phyloP scores from a whole-genome alignment of 2,329 filamentous ascomycete species.

The Penicillium sp. region DNA sequence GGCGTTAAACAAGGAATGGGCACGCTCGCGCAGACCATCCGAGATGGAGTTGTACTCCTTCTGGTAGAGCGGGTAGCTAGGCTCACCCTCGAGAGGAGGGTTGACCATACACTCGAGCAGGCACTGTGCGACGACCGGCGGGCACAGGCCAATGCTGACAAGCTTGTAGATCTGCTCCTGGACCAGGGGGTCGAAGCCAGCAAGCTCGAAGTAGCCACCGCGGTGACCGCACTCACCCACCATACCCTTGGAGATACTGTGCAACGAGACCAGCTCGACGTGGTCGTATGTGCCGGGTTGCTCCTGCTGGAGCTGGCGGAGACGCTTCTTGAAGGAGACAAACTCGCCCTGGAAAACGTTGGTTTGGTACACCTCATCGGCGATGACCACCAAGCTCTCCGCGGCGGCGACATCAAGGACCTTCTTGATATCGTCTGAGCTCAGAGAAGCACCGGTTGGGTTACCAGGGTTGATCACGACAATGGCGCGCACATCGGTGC shows the following conservation, averaged over 20 bases:
- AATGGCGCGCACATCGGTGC: constrained; percentile 84
- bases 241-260: constrained; percentile 97
- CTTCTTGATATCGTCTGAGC: constrained; percentile 72
- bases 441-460: constrained; percentile 85
- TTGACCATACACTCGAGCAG: constrained; percentile 98
- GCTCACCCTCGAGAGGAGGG: constrained; percentile 78
- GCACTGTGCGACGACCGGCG: constrained; percentile 93
- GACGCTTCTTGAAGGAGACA: constrained; percentile 87
- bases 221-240: constrained; percentile 97
- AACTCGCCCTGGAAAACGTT: constrained; percentile 96
- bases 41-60: constrained; percentile 83
- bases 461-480: constrained; percentile 99
- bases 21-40: constrained; percentile 72
- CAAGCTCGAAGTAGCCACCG: constrained; percentile 94
- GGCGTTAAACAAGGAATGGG: constrained; percentile 80
- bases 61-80: constrained; percentile 78
- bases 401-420: constrained; percentile 85
- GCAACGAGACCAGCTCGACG: constrained; percentile 85
- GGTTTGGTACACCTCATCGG: constrained; percentile 98
- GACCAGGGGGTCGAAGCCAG: constrained; percentile 81
- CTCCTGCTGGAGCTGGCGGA: constrained; percentile 74
- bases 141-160: constrained; percentile 93
- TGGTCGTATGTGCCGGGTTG: constrained; percentile 73
- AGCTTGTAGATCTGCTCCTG: constrained; percentile 98
- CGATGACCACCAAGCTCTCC: constrained; percentile 83